phyloP scores from a whole-genome alignment of 1,284 basidiomycete genomes.

The Heterobasidion occidentale region DNA sequence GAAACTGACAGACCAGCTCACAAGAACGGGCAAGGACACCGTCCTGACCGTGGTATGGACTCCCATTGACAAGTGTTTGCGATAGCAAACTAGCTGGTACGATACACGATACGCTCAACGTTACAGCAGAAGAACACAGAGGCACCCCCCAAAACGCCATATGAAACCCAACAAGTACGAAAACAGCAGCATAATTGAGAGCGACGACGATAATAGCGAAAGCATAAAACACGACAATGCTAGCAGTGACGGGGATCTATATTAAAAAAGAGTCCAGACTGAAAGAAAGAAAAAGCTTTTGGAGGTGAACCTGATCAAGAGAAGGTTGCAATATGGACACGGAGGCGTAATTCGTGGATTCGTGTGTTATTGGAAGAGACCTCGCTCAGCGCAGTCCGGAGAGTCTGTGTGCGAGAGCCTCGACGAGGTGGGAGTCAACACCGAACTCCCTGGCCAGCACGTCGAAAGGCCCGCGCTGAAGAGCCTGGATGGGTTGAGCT shows the following conservation, averaged over 20 bases:
- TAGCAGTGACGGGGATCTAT: constrained; percentile 7
- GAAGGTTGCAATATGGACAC: neutral
- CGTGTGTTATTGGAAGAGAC: neutral
- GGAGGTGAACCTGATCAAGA: neutral
- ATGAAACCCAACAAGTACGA: constrained; percentile 7
- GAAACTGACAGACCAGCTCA: too few relatives aligned
- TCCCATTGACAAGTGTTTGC: neutral
- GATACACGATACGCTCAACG: constrained; percentile 3
- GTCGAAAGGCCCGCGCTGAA: constrained; percentile 22
- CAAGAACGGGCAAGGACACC: too few relatives aligned
- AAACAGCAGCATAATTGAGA: constrained; percentile 11
- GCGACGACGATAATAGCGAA: constrained; percentile 3
- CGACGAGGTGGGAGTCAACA: constrained; percentile 57
- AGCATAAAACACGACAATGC: constrained; percentile 8
- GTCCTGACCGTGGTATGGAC: too few relatives aligned
- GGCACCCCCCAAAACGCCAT: constrained; percentile 8
- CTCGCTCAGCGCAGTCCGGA: constrained; percentile 21
- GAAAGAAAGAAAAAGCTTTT: neutral
- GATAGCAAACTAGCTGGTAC: neutral
- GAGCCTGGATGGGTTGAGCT: neutral
- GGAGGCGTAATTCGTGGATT: neutral
- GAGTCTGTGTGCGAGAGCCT: constrained; percentile 60
- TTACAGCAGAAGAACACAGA: constrained; percentile 13
- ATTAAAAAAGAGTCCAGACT: constrained; percentile 1
- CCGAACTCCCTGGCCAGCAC: constrained; percentile 67